Percentiles rank a stretch among this genome's conserved stretches.
Conservation (phyloP, 2,329 filamentous ascomycete species). For the Colletotrichum karsti region DNA sequence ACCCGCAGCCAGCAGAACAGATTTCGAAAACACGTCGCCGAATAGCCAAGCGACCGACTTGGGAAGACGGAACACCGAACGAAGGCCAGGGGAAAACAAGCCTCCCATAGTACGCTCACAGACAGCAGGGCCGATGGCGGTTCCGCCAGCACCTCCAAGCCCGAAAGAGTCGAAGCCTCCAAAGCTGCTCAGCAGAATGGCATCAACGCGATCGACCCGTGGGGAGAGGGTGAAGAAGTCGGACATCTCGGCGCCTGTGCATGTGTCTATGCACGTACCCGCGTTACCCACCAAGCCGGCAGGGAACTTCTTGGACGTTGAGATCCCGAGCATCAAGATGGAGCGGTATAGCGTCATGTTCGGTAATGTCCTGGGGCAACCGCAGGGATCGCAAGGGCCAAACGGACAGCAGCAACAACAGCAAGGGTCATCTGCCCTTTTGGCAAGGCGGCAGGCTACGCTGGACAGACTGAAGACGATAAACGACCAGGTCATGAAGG, state of each 20-base stretch:
- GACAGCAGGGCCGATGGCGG: slow-evolving; percentile 42
- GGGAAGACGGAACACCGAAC: slow-evolving; percentile 48
- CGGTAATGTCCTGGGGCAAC: slow-evolving; percentile 69
- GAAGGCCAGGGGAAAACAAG: slow-evolving; percentile 47
- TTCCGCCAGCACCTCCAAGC: slow-evolving; percentile 11
- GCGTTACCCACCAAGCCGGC: slow-evolving; percentile 25
- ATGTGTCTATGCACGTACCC: slow-evolving; percentile 33
- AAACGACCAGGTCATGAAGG: slow-evolving; percentile 51
- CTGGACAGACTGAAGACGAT: slow-evolving; percentile 65
- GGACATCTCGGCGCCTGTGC: slow-evolving; percentile 36
- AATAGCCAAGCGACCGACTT: slow-evolving; percentile 25
- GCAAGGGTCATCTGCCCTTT: slow-evolving; percentile 48
- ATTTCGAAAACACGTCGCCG: background rate
- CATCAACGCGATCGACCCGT: slow-evolving; percentile 28
- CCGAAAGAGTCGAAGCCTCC: slow-evolving; percentile 29
- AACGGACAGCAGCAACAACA: slow-evolving; percentile 45
- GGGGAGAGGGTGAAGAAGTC: slow-evolving; percentile 29
- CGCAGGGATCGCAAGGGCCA: slow-evolving; percentile 32
- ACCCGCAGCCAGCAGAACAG: background rate
- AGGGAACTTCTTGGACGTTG: slow-evolving; percentile 70
- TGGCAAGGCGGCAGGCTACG: slow-evolving; percentile 67
- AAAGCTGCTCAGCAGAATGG: slow-evolving; percentile 27
- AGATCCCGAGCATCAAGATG: slow-evolving; percentile 82
- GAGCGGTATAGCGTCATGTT: slow-evolving; percentile 98
- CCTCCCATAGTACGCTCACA: slow-evolving; percentile 53